phyloP scores from a whole-genome alignment of 2,329 filamentous ascomycete species.

The Penicillium capsulatum region DNA sequence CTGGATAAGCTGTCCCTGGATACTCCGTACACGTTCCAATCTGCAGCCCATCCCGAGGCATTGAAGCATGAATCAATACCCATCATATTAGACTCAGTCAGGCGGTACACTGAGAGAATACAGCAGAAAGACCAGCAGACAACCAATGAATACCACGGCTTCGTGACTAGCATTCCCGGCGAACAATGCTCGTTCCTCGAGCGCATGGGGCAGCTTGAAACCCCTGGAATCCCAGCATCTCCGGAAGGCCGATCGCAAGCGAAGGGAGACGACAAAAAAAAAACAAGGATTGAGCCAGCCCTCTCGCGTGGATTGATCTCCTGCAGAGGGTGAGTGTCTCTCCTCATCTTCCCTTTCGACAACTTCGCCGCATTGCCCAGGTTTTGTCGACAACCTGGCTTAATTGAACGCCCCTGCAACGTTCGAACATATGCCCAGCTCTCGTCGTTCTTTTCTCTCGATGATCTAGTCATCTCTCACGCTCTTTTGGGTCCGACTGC shows the following conservation, averaged over 20 bases:
- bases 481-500: background rate
- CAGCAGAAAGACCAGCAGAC: too few species aligned
- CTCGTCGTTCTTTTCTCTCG: conserved; percentile 16
- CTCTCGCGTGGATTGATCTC: background rate
- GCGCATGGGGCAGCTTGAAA: background rate
- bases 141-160: too few species aligned
- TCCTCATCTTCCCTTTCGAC: conserved; percentile 1
- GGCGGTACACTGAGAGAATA: too few species aligned
- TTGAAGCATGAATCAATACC: too few species aligned
- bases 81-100: too few species aligned
- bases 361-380: background rate
- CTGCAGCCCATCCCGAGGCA: too few species aligned
- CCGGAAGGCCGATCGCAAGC: conserved; percentile 1
- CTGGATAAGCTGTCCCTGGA: too few species aligned
- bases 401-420: background rate
- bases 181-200: background rate
- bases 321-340: background rate
- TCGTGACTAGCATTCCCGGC: too few species aligned
- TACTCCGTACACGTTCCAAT: too few species aligned
- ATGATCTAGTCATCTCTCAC: background rate
- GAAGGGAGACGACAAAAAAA: conserved; percentile 2
- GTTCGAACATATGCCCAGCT: conserved; percentile 11
- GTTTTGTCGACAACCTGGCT: conserved; percentile 6
- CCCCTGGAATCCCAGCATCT: conserved; percentile 3
- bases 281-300: background rate